These are phyloP conservation scores for Lasiodiplodia theobromae DNA, from an alignment of 2,329 filamentous ascomycete species.

Conservation along the genomic window DNA sequence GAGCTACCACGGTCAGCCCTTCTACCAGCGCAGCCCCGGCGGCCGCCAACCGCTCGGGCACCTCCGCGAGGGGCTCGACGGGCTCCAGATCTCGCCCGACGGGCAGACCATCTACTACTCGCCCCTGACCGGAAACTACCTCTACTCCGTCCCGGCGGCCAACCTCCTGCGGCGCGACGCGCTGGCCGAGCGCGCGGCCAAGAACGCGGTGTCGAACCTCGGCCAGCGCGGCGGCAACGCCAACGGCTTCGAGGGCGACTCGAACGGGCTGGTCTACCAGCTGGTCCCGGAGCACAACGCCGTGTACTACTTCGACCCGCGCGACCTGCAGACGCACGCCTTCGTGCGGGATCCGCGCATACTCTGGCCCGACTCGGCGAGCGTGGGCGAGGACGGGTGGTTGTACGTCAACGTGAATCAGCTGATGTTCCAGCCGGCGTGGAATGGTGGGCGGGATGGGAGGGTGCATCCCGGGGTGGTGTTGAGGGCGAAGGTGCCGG, in stretches of 20 bases:
- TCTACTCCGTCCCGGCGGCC: conserved; percentile 55
- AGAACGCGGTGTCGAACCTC: conserved; percentile 55
- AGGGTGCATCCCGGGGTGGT: conserved; percentile 55
- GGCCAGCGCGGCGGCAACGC: conserved; percentile 57
- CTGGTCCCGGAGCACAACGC: conserved; percentile 59
- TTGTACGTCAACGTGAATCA: conserved; percentile 60
- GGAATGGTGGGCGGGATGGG: conserved; percentile 56
- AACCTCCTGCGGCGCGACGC: conserved; percentile 50
- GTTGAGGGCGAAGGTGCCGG: conserved; percentile 51
- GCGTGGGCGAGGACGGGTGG: conserved; percentile 42
- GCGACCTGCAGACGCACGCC: conserved; percentile 49
- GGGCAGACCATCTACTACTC: conserved; percentile 56
- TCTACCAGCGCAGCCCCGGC: conserved; percentile 47
- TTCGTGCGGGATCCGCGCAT: conserved; percentile 56
- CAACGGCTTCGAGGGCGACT: conserved; percentile 60
- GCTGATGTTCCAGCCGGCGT: conserved; percentile 55
- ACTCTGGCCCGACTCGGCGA: conserved; percentile 57
- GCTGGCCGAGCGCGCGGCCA: conserved; percentile 51
- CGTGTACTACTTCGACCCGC: conserved; percentile 52
- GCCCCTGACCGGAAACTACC: conserved; percentile 50
- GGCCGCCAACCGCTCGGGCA: conserved; percentile 44
- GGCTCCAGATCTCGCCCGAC: conserved; percentile 57
- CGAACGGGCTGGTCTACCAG: conserved; percentile 56
- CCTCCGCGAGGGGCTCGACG: conserved; percentile 56
- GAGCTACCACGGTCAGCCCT: conserved; percentile 55